phyloP scores from a whole-genome alignment of 2,329 filamentous ascomycete genomes.

The Canariomyces notabilis region DNA sequence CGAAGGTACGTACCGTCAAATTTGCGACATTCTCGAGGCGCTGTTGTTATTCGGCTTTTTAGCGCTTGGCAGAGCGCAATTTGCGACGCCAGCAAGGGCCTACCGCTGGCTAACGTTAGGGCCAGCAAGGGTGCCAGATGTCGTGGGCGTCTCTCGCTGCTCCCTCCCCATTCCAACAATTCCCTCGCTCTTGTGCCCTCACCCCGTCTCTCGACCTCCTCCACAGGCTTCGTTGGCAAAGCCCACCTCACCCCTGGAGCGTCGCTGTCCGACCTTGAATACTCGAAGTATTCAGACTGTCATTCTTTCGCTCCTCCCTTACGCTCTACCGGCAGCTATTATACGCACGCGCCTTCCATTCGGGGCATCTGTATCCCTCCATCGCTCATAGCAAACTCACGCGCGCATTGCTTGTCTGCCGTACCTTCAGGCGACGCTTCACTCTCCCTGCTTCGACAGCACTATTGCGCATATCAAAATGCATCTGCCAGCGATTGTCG shows the following conservation, averaged over 20 bases:
- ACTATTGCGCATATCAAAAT: constrained; percentile 28
- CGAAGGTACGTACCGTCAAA: constrained; percentile 10
- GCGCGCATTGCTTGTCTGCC: not conserved
- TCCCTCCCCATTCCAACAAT: constrained; percentile 16
- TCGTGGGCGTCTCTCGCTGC: constrained; percentile 20
- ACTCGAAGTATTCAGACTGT: constrained; percentile 31
- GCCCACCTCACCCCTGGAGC: constrained; percentile 34
- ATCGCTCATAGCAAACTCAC: not conserved
- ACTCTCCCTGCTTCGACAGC: not conserved
- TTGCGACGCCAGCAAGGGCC: constrained; percentile 15
- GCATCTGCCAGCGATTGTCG: constrained; percentile 41
- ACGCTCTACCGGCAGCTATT: not conserved
- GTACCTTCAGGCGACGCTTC: constrained; percentile 5
- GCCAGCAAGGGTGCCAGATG: constrained; percentile 8
- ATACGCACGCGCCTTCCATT: not conserved
- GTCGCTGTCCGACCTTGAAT: constrained; percentile 28
- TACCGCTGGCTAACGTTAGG: no score
- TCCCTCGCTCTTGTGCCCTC: constrained; percentile 16
- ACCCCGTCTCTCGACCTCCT: constrained; percentile 19
- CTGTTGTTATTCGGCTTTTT: constrained; percentile 14
- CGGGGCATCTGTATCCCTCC: not conserved
- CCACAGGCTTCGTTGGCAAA: constrained; percentile 54
- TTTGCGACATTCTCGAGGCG: constrained; percentile 5
- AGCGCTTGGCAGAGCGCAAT: constrained; percentile 21
- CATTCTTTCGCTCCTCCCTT: constrained; percentile 24